Evolutionary conservation across 805 yeast species (phyloP).

Genomic region (Candida xiaguanensis): DNA sequence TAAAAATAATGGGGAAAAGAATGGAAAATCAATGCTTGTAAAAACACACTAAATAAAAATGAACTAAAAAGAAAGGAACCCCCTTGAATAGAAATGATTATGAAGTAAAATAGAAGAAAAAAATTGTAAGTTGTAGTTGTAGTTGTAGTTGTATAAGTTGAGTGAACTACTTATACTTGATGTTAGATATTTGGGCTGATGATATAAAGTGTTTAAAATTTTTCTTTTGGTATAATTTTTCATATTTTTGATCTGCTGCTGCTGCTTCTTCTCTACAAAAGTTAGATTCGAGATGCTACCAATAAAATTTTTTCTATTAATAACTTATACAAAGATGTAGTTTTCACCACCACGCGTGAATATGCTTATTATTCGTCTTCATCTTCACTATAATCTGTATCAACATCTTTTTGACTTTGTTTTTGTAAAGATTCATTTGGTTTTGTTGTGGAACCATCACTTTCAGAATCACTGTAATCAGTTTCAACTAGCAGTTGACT

Average conservation of each 20-base stretch:
- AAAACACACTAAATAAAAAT: background rate
- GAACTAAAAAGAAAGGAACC: slow-evolving; percentile 1
- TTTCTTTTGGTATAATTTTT: slow-evolving; percentile 2
- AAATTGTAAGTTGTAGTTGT: background rate
- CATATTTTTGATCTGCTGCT: slow-evolving; percentile 3
- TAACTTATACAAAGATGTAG: background rate
- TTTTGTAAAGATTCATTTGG: background rate
- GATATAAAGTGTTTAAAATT: background rate
- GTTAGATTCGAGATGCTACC: background rate
- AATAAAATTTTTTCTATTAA: background rate
- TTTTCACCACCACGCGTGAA: background rate
- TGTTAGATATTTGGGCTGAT: background rate
- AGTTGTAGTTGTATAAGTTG: background rate
- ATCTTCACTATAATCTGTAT: slow-evolving; percentile 12
- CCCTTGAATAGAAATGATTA: slow-evolving; percentile 4
- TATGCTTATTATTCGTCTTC: slow-evolving; percentile 3
- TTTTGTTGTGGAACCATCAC: background rate
- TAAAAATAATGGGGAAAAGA: background rate
- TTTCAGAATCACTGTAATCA: slow-evolving; percentile 8
- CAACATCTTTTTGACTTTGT: slow-evolving; percentile 8
- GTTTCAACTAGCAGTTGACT: slow-evolving; percentile 3
- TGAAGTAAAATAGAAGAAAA: slow-evolving; percentile 6
- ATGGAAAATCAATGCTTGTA: background rate
- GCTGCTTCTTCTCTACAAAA: background rate
- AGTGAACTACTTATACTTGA: background rate